A percentile compares a stretch with the other conserved stretches of the same genome.
phyloP scores from a whole-genome alignment of 192 early-diverging fungal genomes.

The Coemansia sp. region DNA sequence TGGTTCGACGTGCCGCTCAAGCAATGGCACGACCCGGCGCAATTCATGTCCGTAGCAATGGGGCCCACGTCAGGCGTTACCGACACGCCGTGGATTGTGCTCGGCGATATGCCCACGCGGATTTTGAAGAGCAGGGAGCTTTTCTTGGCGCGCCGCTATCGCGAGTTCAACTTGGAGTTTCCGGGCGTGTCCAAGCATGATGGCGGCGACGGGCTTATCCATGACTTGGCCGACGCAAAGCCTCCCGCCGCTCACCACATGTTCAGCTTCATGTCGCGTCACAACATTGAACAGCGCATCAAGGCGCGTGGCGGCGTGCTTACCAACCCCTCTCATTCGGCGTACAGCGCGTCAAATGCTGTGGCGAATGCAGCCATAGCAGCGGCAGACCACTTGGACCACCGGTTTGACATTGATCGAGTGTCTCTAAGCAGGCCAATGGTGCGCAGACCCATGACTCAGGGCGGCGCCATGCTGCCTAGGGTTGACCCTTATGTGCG shows the following conservation, averaged over 20 bases:
- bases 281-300: slow-evolving; percentile 29
- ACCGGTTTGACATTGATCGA: slow-evolving; percentile 30
- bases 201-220: slow-evolving; percentile 4
- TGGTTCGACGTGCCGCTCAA: slow-evolving; percentile 53
- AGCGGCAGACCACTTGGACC: slow-evolving; percentile 31
- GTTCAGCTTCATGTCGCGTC: slow-evolving; percentile 1
- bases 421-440: slow-evolving; percentile 26
- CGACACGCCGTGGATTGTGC: slow-evolving; percentile 58
- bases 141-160: slow-evolving; percentile 54
- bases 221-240: background rate
- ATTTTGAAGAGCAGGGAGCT: slow-evolving; percentile 57
- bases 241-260: background rate
- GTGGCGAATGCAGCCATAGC: slow-evolving; percentile 31
- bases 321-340: slow-evolving; percentile 18
- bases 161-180: slow-evolving; percentile 53
- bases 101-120: slow-evolving; percentile 53
- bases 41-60: slow-evolving; percentile 55
- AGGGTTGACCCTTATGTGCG: slow-evolving; percentile 18
- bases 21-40: slow-evolving; percentile 54
- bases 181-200: slow-evolving; percentile 29
- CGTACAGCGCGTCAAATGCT: slow-evolving; percentile 29
- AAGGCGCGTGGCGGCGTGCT: slow-evolving; percentile 17
- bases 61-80: slow-evolving; percentile 48
- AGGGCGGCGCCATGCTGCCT: slow-evolving; percentile 13
- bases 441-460: background rate